A percentile compares a stretch with the other conserved stretches of the same genome.
These are phyloP conservation scores for Dipteronia sinensis DNA, from an alignment of 345 rosid genomes.

Conservation along the genomic window DNA sequence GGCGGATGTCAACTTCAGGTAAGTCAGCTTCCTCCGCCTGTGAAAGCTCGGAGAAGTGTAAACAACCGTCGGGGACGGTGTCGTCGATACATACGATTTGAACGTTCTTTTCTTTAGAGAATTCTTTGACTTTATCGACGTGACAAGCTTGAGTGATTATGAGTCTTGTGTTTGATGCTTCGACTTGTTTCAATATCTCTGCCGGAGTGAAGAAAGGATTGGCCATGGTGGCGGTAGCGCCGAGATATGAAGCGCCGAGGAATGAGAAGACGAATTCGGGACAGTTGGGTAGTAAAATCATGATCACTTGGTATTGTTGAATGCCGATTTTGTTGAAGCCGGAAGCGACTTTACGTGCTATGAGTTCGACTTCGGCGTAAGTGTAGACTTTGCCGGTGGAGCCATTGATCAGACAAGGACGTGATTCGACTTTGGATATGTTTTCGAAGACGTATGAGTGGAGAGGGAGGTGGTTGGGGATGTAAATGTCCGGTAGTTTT, in stretches of 20 bases:
- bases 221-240: conserved; percentile 73
- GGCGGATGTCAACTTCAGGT: conserved; percentile 39
- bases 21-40: conserved; percentile 43
- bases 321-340: conserved; percentile 61
- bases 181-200: conserved; percentile 71
- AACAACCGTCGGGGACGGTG: conserved; percentile 45
- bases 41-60: conserved; percentile 65
- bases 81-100: conserved; percentile 53
- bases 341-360: conserved; percentile 57
- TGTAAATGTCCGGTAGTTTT: conserved; percentile 73
- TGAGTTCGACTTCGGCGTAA: conserved; percentile 71
- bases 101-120: conserved; percentile 34
- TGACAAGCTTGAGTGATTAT: conserved; percentile 60
- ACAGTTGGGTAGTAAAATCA: conserved; percentile 71
- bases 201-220: conserved; percentile 81
- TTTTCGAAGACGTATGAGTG: conserved; percentile 73
- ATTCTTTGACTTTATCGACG: conserved; percentile 54
- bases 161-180: conserved; percentile 54
- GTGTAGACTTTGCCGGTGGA: conserved; percentile 58
- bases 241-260: conserved; percentile 70
- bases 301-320: conserved; percentile 62
- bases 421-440: conserved; percentile 36
- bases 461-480: conserved; percentile 74
- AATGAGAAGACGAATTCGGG: conserved; percentile 78
- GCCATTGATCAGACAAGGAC: conserved; percentile 78